Evolutionary conservation across 148 eudicot species (phyloP).

Genomic region (Silene uniflora): DNA sequence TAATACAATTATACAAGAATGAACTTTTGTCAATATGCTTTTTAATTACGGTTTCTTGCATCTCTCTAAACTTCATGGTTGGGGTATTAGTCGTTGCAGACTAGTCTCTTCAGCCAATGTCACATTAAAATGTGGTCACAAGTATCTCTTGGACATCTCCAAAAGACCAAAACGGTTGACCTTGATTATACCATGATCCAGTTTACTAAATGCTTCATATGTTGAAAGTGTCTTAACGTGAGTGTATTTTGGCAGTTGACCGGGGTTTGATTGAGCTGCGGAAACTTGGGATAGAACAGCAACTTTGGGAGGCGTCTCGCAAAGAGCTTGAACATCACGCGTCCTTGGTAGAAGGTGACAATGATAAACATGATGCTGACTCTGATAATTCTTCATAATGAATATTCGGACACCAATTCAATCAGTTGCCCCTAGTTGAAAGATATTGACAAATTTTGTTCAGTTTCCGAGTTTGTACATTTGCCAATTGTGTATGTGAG

Average conservation of each 20-base stretch:
- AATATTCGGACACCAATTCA: neutral
- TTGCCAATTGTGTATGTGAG: slow-evolving; percentile 21
- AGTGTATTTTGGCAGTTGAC: slow-evolving; percentile 43
- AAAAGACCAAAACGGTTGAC: neutral
- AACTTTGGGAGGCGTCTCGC: slow-evolving; percentile 93
- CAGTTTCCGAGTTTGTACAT: slow-evolving; percentile 16
- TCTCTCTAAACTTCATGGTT: neutral
- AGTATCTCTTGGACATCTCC: neutral
- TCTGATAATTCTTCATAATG: slow-evolving; percentile 44
- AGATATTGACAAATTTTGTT: slow-evolving; percentile 12
- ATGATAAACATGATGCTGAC: slow-evolving; percentile 32
- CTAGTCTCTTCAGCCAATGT: neutral
- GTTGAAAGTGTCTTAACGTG: neutral
- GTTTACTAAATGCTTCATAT: neutral
- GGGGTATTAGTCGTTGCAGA: neutral
- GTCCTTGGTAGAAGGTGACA: slow-evolving; percentile 23
- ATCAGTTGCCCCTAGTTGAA: slow-evolving; percentile 14
- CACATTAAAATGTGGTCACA: neutral
- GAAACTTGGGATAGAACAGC: slow-evolving; percentile 75
- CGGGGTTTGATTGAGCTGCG: slow-evolving; percentile 62
- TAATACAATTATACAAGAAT: neutral
- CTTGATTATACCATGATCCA: too few relatives aligned
- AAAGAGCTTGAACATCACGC: slow-evolving; percentile 60
- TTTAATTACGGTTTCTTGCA: neutral
- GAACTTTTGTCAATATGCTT: neutral